A percentile compares a stretch with the other conserved stretches of the same genome.
phyloP scores from a whole-genome alignment of 345 rosid species.

The Gossypium stocksii region DNA sequence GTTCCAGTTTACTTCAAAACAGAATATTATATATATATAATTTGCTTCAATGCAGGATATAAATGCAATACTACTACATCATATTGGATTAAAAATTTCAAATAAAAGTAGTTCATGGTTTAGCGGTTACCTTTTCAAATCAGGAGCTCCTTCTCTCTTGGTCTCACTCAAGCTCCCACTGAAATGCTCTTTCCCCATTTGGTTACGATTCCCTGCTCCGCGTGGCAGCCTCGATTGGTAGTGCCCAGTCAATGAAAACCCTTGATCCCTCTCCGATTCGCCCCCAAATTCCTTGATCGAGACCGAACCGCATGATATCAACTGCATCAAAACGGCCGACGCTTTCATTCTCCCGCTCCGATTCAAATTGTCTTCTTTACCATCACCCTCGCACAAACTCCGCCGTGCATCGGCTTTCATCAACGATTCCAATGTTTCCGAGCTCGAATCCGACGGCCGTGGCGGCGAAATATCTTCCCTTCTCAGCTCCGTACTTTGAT shows the following conservation, averaged over 20 bases:
- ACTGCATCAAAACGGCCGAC: conserved; percentile 84
- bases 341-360: conserved; percentile 69
- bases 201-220: conserved; percentile 33
- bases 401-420: conserved; percentile 76
- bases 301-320: conserved; percentile 84
- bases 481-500: conserved; percentile 49
- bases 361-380: conserved; percentile 31
- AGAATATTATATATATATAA: no score
- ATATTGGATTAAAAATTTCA: no score
- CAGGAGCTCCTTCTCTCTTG: conserved; percentile 43
- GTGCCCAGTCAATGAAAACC: conserved; percentile 47
- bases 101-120: no score
- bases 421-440: conserved; percentile 78
- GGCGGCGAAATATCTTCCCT: conserved; percentile 93
- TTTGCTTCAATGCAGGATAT: neutral
- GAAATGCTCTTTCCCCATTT: conserved; percentile 83
- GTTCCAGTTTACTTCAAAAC: no score
- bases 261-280: conserved; percentile 54
- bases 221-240: conserved; percentile 46
- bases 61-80: neutral
- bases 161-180: conserved; percentile 95
- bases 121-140: conserved; percentile 55
- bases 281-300: conserved; percentile 75
- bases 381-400: conserved; percentile 27
- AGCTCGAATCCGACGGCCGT: conserved; percentile 83